Conservation (phyloP, 2,329 filamentous ascomycete genomes). For the Fusarium sp. region DNA sequence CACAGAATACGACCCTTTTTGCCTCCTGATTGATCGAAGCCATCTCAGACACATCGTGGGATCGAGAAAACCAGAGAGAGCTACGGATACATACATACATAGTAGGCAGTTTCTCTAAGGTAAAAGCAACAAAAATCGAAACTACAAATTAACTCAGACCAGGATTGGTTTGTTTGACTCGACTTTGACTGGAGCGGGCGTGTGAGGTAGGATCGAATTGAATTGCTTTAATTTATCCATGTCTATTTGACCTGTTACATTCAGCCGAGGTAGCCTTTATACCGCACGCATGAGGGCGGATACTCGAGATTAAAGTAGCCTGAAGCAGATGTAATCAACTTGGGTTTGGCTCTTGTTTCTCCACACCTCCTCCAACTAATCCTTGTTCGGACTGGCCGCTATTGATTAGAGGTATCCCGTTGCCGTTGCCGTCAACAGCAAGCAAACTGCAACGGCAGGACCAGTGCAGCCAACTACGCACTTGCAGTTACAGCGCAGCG, state of each 20-base stretch:
- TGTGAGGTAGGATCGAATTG: conserved; percentile 4
- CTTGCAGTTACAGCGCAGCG: background rate
- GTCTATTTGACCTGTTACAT: conserved; percentile 22
- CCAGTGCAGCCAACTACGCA: background rate
- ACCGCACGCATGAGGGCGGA: conserved; percentile 16
- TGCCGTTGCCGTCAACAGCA: conserved; percentile 5
- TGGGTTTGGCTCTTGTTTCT: conserved; percentile 17
- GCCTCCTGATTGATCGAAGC: conserved; percentile 11
- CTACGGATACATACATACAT: background rate
- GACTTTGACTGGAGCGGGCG: conserved; percentile 7
- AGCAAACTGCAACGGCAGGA: background rate
- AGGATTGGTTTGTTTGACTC: conserved; percentile 19
- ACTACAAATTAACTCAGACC: conserved; percentile 16
- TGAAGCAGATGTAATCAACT: conserved; percentile 28
- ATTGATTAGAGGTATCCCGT: conserved; percentile 2
- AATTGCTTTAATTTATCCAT: conserved; percentile 12
- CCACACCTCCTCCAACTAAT: conserved; percentile 38
- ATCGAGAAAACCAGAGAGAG: background rate
- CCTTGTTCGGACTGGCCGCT: conserved; percentile 37
- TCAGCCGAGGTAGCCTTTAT: conserved; percentile 28
- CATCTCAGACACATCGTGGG: background rate
- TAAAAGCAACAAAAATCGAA: conserved; percentile 33
- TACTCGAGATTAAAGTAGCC: conserved; percentile 35
- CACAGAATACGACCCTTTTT: conserved; percentile 8
- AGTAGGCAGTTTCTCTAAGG: conserved; percentile 21